These are phyloP conservation scores for Microthlaspi erraticum DNA, from an alignment of 345 rosid species.

Conservation along the genomic window DNA sequence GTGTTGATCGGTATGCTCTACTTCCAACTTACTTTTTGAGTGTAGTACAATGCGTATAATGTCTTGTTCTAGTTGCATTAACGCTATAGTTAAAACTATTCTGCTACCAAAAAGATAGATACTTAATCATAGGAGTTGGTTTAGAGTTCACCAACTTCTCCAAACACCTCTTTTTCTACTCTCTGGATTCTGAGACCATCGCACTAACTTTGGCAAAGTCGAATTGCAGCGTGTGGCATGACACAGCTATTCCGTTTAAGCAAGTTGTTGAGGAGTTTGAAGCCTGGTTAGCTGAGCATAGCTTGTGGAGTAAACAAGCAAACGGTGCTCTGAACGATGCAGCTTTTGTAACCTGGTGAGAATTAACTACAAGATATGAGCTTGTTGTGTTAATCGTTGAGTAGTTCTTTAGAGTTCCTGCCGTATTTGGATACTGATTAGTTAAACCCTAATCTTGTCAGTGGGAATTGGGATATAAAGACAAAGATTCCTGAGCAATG, in stretches of 20 bases:
- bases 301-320: conserved; percentile 59
- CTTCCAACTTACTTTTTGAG: background rate
- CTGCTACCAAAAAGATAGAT: background rate
- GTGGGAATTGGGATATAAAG: conserved; percentile 99
- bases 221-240: conserved; percentile 90
- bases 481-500: conserved; percentile 89
- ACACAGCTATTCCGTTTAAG: conserved; percentile 81
- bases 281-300: conserved; percentile 73
- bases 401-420: conserved; percentile 13
- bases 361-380: conserved; percentile 14
- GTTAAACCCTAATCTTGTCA: conserved; percentile 41
- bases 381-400: background rate
- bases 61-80: background rate
- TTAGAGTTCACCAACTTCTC: background rate
- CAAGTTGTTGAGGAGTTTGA: conserved; percentile 84
- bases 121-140: conserved; percentile 1
- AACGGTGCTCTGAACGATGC: conserved; percentile 65
- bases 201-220: conserved; percentile 4
- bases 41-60: conserved; percentile 3
- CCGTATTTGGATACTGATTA: conserved; percentile 27
- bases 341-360: conserved; percentile 93
- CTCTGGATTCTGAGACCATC: conserved; percentile 19
- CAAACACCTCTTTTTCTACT: background rate
- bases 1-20: conserved; percentile 81
- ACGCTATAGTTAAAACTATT: background rate